These are phyloP conservation scores for Aspergillus sp. DNA, from an alignment of 2,329 filamentous ascomycete species.

Conservation along the genomic window DNA sequence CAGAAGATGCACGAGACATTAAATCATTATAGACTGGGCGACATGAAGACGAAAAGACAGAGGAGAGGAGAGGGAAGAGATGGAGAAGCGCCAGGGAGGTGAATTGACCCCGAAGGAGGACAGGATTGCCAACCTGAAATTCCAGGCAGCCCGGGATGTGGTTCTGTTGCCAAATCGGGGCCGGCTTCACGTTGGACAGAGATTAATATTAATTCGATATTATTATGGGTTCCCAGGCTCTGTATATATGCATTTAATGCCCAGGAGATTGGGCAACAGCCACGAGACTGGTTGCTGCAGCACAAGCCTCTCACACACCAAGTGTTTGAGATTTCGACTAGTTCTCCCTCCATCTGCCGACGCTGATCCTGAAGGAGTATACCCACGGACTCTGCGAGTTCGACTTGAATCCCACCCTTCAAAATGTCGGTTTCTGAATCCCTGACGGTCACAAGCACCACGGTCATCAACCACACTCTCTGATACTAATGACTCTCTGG, in stretches of 20 bases:
- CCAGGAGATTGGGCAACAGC: no score
- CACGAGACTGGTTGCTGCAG: no score
- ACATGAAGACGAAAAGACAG: conserved; percentile 10
- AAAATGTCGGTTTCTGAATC: not conserved
- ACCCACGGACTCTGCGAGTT: not conserved
- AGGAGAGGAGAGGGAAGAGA: not conserved
- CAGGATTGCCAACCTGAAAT: conserved; percentile 11
- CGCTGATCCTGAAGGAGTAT: not conserved
- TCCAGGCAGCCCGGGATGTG: conserved; percentile 9
- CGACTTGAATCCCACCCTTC: not conserved
- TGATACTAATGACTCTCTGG: not conserved
- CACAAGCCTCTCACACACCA: not conserved
- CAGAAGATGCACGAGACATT: conserved; percentile 6
- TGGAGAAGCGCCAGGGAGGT: not conserved
- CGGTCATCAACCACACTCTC: not conserved
- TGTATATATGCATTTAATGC: no score
- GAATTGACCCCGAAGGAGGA: not conserved
- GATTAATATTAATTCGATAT: no score
- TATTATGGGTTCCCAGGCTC: no score
- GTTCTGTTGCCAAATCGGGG: conserved; percentile 2
- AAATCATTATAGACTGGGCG: not conserved
- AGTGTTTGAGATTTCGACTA: conserved; percentile 20
- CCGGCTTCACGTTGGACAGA: not conserved
- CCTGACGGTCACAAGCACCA: not conserved
- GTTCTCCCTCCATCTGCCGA: conserved; percentile 5